These are phyloP conservation scores for Nicotiana noctiflora DNA, from an alignment of 257 asterid species.

Conservation along the genomic window DNA sequence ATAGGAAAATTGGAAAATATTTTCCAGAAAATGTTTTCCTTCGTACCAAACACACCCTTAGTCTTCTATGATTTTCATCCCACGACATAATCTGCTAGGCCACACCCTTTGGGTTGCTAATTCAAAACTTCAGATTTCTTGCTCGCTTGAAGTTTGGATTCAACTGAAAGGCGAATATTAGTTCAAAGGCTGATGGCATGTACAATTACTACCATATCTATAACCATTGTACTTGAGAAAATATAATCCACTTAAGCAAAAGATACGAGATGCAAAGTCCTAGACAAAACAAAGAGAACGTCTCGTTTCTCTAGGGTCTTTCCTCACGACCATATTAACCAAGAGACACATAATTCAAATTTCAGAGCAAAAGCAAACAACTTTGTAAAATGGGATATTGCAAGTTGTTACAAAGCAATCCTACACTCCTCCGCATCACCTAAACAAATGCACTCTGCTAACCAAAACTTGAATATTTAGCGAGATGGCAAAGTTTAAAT, in stretches of 20 bases:
- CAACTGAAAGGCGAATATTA: too few relatives aligned
- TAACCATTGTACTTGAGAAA: background rate
- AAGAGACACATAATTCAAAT: background rate
- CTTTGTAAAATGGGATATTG: background rate
- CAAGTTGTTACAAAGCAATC: slow-evolving; percentile 5
- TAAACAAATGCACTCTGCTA: background rate
- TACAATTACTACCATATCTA: background rate
- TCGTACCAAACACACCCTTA: too few relatives aligned
- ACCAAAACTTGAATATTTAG: slow-evolving; percentile 9
- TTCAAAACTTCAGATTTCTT: too few relatives aligned
- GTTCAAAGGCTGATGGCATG: too few relatives aligned
- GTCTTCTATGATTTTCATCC: too few relatives aligned
- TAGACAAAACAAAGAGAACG: background rate
- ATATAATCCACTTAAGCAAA: background rate
- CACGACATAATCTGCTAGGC: too few relatives aligned
- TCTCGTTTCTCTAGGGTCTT: background rate
- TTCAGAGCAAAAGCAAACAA: background rate
- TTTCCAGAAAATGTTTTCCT: too few relatives aligned
- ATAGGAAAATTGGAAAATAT: too few relatives aligned
- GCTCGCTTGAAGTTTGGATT: too few relatives aligned
- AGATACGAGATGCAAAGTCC: background rate
- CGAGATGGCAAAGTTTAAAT: background rate
- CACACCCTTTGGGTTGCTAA: too few relatives aligned
- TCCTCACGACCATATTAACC: too few relatives aligned
- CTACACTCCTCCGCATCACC: background rate